Percentiles rank a stretch among this genome's conserved stretches.
Evolutionary conservation across 202 grass and related monocot genomes (phyloP).

Genomic region (Dendrocalamus latiflorus): DNA sequence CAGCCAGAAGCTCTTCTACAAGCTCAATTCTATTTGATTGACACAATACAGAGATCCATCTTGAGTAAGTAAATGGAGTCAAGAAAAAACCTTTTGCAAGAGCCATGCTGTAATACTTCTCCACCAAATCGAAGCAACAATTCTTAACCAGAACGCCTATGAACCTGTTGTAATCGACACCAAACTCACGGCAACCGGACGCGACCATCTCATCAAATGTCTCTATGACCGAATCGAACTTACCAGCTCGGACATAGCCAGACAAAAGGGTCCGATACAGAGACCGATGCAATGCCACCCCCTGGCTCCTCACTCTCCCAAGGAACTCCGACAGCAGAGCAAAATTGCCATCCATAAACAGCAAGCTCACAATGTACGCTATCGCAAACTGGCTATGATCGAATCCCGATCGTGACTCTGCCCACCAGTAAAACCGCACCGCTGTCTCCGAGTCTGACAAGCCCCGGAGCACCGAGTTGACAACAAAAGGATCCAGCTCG

Average conservation of each 20-base stretch:
- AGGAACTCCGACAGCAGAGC: constrained; percentile 57
- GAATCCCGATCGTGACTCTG: constrained; percentile 63
- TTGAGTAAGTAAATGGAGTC: constrained; percentile 86
- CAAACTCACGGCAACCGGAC: constrained; percentile 60
- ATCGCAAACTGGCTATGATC: constrained; percentile 56
- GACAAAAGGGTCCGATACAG: constrained; percentile 72
- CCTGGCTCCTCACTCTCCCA: constrained; percentile 54
- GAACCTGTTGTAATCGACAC: constrained; percentile 81
- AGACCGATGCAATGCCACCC: constrained; percentile 57
- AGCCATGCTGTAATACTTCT: constrained; percentile 62
- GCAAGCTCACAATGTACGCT: constrained; percentile 51
- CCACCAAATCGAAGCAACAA: constrained; percentile 72
- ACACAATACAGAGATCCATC: constrained; percentile 79
- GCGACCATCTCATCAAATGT: constrained; percentile 81
- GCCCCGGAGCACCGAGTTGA: constrained; percentile 61
- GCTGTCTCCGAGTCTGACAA: constrained; percentile 63
- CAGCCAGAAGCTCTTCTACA: constrained; percentile 57
- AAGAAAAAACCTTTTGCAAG: constrained; percentile 61
- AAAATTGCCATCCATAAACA: constrained; percentile 59
- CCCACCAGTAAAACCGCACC: constrained; percentile 74
- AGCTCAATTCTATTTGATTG: constrained; percentile 54
- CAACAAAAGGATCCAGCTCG: constrained; percentile 62
- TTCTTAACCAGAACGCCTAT: constrained; percentile 75
- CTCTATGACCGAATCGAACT: constrained; percentile 48
- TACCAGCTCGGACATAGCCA: constrained; percentile 51